Conservation (phyloP, 257 asterid species). For the Solanum ahanhuiri region DNA sequence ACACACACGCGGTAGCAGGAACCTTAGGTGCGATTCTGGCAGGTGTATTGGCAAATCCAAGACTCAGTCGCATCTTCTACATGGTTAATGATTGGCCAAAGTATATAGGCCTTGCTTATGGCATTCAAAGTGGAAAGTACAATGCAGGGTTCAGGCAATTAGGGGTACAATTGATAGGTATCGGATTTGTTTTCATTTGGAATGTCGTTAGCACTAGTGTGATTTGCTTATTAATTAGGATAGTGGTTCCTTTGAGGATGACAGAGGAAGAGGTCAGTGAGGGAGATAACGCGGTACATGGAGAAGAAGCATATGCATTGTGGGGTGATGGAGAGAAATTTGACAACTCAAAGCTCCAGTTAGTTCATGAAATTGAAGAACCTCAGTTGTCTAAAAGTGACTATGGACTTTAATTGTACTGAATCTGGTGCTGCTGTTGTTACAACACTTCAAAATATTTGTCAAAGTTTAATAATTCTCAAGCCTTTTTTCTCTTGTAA, state of each 20-base stretch:
- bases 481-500: not conserved
- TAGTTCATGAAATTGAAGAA: slow-evolving; percentile 28
- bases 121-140: slow-evolving; percentile 20
- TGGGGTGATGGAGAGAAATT: slow-evolving; percentile 75
- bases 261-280: slow-evolving; percentile 34
- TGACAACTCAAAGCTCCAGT: slow-evolving; percentile 31
- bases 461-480: not conserved
- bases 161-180: slow-evolving; percentile 47
- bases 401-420: not conserved
- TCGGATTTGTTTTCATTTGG: slow-evolving; percentile 22
- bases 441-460: not conserved
- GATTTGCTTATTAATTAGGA: slow-evolving; percentile 48
- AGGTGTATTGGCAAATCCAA: slow-evolving; percentile 63
- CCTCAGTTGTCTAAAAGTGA: slow-evolving; percentile 6
- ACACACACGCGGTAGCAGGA: slow-evolving; percentile 82
- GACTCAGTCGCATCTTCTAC: slow-evolving; percentile 39
- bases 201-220: slow-evolving; percentile 43
- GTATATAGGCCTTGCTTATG: slow-evolving; percentile 52
- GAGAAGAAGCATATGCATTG: slow-evolving; percentile 72
- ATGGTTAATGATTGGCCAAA: slow-evolving; percentile 13
- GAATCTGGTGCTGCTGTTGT: not conserved
- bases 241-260: slow-evolving; percentile 41
- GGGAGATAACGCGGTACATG: slow-evolving; percentile 76
- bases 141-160: slow-evolving; percentile 50
- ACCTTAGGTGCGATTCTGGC: slow-evolving; percentile 61